Evolutionary conservation across 768 basidiomycete species (phyloP), one percentile per base, ranked within the genome.

Genomic region (Hemileccinum rubropunctum): DNA sequence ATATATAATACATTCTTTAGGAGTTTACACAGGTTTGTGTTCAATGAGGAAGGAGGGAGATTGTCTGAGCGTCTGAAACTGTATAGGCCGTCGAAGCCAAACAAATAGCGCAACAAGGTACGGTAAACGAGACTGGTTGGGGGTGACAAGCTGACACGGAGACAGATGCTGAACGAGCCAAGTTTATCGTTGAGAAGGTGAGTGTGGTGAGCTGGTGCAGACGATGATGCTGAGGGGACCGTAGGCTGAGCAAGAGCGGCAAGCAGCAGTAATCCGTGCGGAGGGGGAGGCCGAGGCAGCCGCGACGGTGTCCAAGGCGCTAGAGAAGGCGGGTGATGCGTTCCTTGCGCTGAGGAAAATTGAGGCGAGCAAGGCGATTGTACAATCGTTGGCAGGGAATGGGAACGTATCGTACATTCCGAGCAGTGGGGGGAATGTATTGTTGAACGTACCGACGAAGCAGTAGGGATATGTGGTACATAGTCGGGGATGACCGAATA

Each of bases 221-320:
- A 37, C 10, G 48, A 51, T 18, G 45, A 56, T 57, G 34, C 58
- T 68, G 42, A 70, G 14, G 8, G n/a, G 48, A 45, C 20, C 32
- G 26, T 56, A 95, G 93, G 95, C 97, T 26, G 97, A 98, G 67
- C 97, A 99, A 86, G 97, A 99, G 69, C 84, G 95, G 53, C 95
- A 98, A 76, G 97, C 97, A 0, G 89, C 94, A 1, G 95, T 99
- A 51, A 98, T 99, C 49, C 84, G 97, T 40, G 97, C 97, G 1
- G 95, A 99, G 69, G 97, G 97, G 46, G 95, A 99, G 75, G 97
- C 95, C 2, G 95, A 98, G 72, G 97, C 97, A 5, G 97, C 97
- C 2, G 73, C 83, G 53, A 95, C 93, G 46, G 95, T 99, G 63
- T 95, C 92, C 15, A 79, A 75, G 51, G 90, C 97, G 20, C 73